Conservation (phyloP, 73 alveolate species). For the Blepharisma japonicum region DNA sequence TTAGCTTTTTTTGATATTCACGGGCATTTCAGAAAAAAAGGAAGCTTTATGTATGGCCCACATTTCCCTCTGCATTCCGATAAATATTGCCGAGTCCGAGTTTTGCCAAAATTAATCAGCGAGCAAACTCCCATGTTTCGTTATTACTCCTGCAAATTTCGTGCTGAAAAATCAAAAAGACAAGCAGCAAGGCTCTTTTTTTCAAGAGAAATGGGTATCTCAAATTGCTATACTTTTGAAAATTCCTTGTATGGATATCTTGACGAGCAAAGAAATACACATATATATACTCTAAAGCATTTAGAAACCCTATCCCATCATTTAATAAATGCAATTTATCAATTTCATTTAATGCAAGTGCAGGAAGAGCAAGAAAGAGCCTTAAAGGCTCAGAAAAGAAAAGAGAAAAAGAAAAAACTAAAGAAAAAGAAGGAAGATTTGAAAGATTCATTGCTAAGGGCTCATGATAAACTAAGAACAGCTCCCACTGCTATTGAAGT, state of each 20-base stretch:
- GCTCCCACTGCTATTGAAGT: too few relatives aligned
- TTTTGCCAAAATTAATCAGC: slow-evolving; percentile 45
- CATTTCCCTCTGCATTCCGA: slow-evolving; percentile 55
- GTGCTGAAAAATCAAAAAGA: slow-evolving; percentile 47
- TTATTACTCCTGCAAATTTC: slow-evolving; percentile 45
- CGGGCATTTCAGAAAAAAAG: slow-evolving; percentile 55
- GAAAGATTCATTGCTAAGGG: too few relatives aligned
- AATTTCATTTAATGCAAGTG: neutral
- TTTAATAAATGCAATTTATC: neutral
- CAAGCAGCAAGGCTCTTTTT: slow-evolving; percentile 50
- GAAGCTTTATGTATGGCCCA: slow-evolving; percentile 61
- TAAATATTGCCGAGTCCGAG: slow-evolving; percentile 48
- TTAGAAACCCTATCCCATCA: neutral
- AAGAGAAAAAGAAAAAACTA: neutral
- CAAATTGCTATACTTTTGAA: slow-evolving; percentile 52
- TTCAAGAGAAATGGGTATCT: slow-evolving; percentile 42
- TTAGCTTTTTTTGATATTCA: slow-evolving; percentile 53
- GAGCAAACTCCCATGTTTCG: slow-evolving; percentile 40
- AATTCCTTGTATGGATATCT: slow-evolving; percentile 46
- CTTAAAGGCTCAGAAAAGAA: neutral
- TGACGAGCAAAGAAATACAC: slow-evolving; percentile 35
- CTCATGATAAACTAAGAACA: too few relatives aligned
- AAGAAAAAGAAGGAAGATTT: neutral
- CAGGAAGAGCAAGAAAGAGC: neutral
- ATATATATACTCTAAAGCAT: slow-evolving; percentile 31